Evolutionary conservation across 805 yeast genomes (phyloP), one percentile per base, ranked within the genome.

Genomic region (Maudiozyma serrabonitensis): DNA sequence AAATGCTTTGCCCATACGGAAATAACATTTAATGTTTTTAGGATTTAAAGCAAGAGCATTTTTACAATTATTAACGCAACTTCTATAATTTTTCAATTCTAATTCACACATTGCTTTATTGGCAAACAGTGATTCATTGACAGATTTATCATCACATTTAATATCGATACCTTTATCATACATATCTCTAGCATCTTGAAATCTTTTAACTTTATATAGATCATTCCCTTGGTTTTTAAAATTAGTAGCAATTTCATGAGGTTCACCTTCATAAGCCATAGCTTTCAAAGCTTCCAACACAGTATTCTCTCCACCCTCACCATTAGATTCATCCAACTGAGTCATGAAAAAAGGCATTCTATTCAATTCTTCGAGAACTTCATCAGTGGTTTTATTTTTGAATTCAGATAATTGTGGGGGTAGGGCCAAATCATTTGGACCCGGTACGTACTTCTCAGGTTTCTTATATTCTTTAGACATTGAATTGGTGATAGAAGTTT

Each of bases 161-260:
- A 85, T 79, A 12, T 80, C 88, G 25, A 93, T 59, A 1, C 95
- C 98, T 61, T 86, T 81, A 34, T 82, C 81, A 60, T 93, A 93
- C 59, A 73, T 83, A 48, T 79, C 84, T 41, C 87, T 72, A 0
- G 99, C 99, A 54, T 80, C 79, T 49, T 78, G 75, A 68, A 77
- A 93, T 58, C 82, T 79, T 57, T 83, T 87, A 9, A 71, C 70
- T 63, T 79, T 82, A 69, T 75, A 93, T 51, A 86, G 77, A 15
- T 88, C 97, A 64, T 95, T 93, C 6, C 99, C 99, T 63, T 91
- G 97, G 52, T 78, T 82, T 54, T 89, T 88, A 71, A 90, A 93
- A 61, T 89, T 90, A 23, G 79, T 74, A 4, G 97, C 97, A 35
- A 89, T 73, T 61, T 93, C 99, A 59, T 84, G 82, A 0, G 97